A percentile compares a stretch with the other conserved stretches of the same genome.
phyloP scores from a whole-genome alignment of 352 stramenopile genomes.

The Globisporangium uncinulatum region DNA sequence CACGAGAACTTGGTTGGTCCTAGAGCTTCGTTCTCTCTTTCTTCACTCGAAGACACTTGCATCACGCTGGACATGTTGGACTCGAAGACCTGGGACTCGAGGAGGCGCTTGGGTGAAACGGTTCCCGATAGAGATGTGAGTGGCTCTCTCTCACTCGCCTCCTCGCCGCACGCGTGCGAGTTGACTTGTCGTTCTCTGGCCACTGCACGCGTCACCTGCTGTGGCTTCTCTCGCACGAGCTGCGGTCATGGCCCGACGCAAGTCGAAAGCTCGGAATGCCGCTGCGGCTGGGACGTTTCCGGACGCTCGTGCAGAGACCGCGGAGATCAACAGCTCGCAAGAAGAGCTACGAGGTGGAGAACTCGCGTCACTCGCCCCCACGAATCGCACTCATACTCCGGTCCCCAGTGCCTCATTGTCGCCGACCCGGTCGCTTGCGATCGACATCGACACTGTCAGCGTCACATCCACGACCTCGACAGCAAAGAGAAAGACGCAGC shows the following conservation, averaged over 20 bases:
- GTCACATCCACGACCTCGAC: neutral
- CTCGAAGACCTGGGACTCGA: too few species aligned
- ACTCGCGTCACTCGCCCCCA: neutral
- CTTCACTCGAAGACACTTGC: too few species aligned
- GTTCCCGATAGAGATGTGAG: too few species aligned
- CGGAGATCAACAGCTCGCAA: neutral
- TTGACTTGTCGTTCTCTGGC: neutral
- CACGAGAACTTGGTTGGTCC: too few species aligned
- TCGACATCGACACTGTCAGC: conserved; percentile 4
- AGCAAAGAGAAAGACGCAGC: neutral
- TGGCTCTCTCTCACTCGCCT: too few species aligned
- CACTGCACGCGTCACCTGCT: neutral
- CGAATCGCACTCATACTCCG: neutral
- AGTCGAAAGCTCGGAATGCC: neutral
- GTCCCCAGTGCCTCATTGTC: neutral
- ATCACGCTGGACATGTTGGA: too few species aligned
- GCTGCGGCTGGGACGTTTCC: neutral
- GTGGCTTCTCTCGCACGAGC: neutral
- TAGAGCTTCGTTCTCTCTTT: too few species aligned
- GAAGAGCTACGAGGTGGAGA: conserved; percentile 6
- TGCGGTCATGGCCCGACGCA: conserved; percentile 1
- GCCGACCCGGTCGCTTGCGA: neutral
- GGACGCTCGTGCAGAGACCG: neutral
- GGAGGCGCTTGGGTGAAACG: too few species aligned
- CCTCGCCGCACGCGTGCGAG: too few species aligned